Base-by-base conservation (phyloP, 1,139 yeast genomes). In the Sugiyamaella grinbergsii region DNA sequence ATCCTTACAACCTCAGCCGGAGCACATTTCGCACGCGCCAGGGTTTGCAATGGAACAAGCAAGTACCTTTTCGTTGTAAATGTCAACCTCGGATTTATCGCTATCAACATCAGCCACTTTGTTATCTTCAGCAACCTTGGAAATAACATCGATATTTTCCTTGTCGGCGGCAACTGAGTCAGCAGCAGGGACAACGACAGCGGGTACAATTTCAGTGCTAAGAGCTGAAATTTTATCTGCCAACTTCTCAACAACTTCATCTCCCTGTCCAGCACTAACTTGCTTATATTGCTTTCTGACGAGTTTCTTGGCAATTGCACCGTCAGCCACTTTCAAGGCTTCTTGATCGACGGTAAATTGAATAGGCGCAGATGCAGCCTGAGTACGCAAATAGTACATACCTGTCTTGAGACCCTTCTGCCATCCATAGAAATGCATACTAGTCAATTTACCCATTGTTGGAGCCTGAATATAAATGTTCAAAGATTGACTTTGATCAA, bases 361-460 rank as follows among this genome's bases (percentile, higher is more conserved):
- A 61, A 91, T 91, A 28, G 98, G 96, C 48, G 93, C 83, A 24
- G 96, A 78, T 2, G 98, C 97, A 31, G 97, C 96, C 74, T 86
- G 94, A 4, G 98, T 91, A 68, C 98, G 81, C 67, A 93, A 75
- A 71, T 93, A 93, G 76, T 93, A 93, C 96, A 93, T 91, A 55
- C 98, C 98, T 4, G 98, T 93, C 78, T 93, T 93, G 67, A 93
- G 79, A 42, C 98, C 98, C 75, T 84, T 86, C 71, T 85, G 85
- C 98, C 98, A 93, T 41, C 96, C 96, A 68, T 91, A 89, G 74
- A 93, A 93, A 71, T 93, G 98, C 94, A 91, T 91, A 63, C 91
- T 81, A n/a, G 98, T 91, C 59, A 93, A 77, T 69, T 91, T 91
- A 56, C 95, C 95, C 83, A 87, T 83, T 1, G 97, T 87, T 46